Percentiles rank a stretch among this genome's conserved stretches.
phyloP scores from a whole-genome alignment of 371 early-diverging fungal species.

The Rhizopus microsporus region DNA sequence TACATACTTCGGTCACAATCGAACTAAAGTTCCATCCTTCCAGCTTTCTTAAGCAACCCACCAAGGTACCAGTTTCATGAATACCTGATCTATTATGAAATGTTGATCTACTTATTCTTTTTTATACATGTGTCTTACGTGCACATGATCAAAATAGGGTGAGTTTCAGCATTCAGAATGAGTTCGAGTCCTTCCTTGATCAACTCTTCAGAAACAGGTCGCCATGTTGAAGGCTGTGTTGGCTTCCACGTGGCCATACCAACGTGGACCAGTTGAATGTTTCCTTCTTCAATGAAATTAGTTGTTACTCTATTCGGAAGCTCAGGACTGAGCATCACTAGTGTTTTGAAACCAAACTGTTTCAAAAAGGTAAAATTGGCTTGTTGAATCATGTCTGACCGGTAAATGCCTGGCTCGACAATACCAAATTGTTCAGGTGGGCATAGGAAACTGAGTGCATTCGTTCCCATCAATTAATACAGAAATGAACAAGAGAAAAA shows the following conservation, averaged over 20 bases:
- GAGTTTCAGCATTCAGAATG: conserved; percentile 71
- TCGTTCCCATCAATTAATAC: conserved; percentile 8
- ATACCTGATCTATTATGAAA: conserved; percentile 66
- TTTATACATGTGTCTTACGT: conserved; percentile 55
- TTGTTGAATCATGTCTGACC: conserved; percentile 76
- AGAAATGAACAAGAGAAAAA: conserved; percentile 1
- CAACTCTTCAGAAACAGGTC: conserved; percentile 92
- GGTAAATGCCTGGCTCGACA: conserved; percentile 87
- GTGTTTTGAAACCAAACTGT: conserved; percentile 75
- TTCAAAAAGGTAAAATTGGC: conserved; percentile 79
- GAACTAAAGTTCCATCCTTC: conserved; percentile 97
- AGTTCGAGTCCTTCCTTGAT: conserved; percentile 92
- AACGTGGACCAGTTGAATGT: conserved; percentile 77
- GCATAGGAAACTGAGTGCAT: conserved; percentile 35
- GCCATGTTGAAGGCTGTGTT: conserved; percentile 70
- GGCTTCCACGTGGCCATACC: conserved; percentile 64
- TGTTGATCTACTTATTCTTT: neutral
- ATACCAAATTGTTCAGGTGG: conserved; percentile 93
- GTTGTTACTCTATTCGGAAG: conserved; percentile 73
- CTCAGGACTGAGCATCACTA: conserved; percentile 87
- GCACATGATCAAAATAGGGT: conserved; percentile 91
- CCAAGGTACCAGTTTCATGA: conserved; percentile 75
- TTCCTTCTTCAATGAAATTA: conserved; percentile 81
- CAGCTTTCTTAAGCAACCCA: conserved; percentile 92
- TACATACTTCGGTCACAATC: conserved; percentile 81